A percentile compares a stretch with the other conserved stretches of the same genome.
Evolutionary conservation across 371 early-diverging fungal genomes (phyloP).

Genomic region (Rhizopus sp.): DNA sequence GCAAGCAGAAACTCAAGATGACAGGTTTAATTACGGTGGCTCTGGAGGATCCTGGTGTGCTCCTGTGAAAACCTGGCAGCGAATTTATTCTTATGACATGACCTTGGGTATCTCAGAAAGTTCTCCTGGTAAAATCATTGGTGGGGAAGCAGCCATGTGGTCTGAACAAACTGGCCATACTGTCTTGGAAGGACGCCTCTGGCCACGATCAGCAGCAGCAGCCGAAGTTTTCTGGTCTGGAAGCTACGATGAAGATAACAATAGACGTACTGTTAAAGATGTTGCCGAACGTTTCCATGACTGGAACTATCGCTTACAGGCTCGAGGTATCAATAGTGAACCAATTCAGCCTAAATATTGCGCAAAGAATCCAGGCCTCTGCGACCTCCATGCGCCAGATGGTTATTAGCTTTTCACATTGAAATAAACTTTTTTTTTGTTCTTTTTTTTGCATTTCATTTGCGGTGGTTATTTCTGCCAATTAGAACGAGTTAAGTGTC

Average conservation of each 20-base stretch:
- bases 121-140: conserved; percentile 32
- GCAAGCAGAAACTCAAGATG: conserved; percentile 30
- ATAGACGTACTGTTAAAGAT: conserved; percentile 31
- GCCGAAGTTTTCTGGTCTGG: conserved; percentile 76
- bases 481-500: no score
- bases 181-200: conserved; percentile 60
- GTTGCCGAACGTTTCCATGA: conserved; percentile 44
- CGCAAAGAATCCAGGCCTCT: conserved; percentile 64
- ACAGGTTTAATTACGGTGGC: conserved; percentile 47
- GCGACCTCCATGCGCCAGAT: conserved; percentile 39
- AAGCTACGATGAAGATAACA: conserved; percentile 49
- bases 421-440: no score
- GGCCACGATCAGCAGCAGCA: conserved; percentile 72
- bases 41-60: conserved; percentile 74
- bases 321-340: conserved; percentile 67
- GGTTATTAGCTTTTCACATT: no score
- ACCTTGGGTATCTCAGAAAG: conserved; percentile 45
- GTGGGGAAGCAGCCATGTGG: conserved; percentile 61
- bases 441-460: no score
- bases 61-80: conserved; percentile 47
- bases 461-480: no score
- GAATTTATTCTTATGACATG: conserved; percentile 52
- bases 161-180: conserved; percentile 66
- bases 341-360: conserved; percentile 79
- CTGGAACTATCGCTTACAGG: conserved; percentile 57